Evolutionary conservation across 805 yeast species (phyloP).

Genomic region (Candida lessepsii): DNA sequence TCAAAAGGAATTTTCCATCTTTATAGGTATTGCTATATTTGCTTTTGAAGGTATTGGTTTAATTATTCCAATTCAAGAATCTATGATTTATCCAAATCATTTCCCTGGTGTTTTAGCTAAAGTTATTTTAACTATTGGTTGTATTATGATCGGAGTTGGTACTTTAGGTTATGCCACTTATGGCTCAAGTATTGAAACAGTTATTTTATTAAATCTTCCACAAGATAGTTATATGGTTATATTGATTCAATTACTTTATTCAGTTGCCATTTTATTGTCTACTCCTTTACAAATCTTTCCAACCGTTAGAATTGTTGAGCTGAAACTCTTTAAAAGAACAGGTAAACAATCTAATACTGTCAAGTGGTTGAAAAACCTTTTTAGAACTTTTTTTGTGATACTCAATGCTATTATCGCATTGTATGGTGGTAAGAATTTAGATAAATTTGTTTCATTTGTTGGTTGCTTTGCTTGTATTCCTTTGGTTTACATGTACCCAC

Average conservation of each 20-base stretch:
- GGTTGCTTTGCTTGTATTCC: slow-evolving; percentile 88
- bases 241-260: slow-evolving; percentile 66
- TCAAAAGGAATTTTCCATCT: slow-evolving; percentile 59
- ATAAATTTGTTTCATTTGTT: slow-evolving; percentile 72
- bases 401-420: slow-evolving; percentile 59
- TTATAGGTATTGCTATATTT: slow-evolving; percentile 81
- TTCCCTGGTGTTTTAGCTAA: slow-evolving; percentile 63
- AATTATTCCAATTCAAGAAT: slow-evolving; percentile 77
- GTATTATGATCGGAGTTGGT: slow-evolving; percentile 63
- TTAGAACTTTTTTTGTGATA: slow-evolving; percentile 54
- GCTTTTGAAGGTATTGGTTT: slow-evolving; percentile 88
- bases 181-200: slow-evolving; percentile 64
- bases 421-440: slow-evolving; percentile 67
- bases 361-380: slow-evolving; percentile 67
- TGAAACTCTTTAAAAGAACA: slow-evolving; percentile 50
- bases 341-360: slow-evolving; percentile 55
- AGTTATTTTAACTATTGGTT: slow-evolving; percentile 63
- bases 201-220: slow-evolving; percentile 69
- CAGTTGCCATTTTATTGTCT: slow-evolving; percentile 70
- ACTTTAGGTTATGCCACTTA: slow-evolving; percentile 68
- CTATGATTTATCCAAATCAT: slow-evolving; percentile 73
- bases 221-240: slow-evolving; percentile 62
- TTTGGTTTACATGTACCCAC: slow-evolving; percentile 82
- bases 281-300: slow-evolving; percentile 83
- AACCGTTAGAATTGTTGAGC: slow-evolving; percentile 71